Evolutionary conservation across 345 rosid species (phyloP), one percentile per base, ranked within the genome.

Genomic region (Mangifera indica): DNA sequence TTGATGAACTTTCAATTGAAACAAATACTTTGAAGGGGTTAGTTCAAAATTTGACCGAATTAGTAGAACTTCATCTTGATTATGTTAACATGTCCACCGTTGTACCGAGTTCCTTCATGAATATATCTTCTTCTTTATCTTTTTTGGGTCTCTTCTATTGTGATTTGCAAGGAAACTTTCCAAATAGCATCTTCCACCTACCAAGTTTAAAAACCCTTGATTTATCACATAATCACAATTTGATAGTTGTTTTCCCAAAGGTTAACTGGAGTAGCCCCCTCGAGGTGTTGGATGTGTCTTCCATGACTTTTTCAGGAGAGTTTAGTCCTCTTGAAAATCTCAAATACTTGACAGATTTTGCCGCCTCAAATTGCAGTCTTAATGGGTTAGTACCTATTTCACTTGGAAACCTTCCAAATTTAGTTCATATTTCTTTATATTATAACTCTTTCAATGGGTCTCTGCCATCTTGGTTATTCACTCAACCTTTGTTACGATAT

Each of bases 401-500:
- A 4, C 13, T 74, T 6, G 54, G 76, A 15, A 62, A 62, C 59
- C 71, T 74, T 32, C 2, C 8, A 17, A 8, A 6, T 0, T 29
- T 29, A 2, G 2, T 7, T 1, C 0, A 1, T 0, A 44, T 76
- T 8, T 4, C 13, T 32, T 17, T 79, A 29, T n/a, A 57, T 15
- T 0, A 37, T 4, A 82, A 79, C 66, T 14, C 11, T 34, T 63
- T 73, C 1, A 67, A n/a, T 9, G 78, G 82, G 4, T 44, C 63
- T 14, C 11, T 79, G 2, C 83, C 81, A 2, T 22, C 68, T 44
- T 69, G 69, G 60, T 26, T 77, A 12, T 73, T 67, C 15, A 53
- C 22, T 63, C 57, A 56, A 2, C 66, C 81, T 6, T 58, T 49
- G 8, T 70, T 73, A 25, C 8, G 2, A 13, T 0, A 0, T 14